Evolutionary conservation across 441 rosid genomes (phyloP), one percentile per base, ranked within the genome.

Genomic region (Breynia disticha): DNA sequence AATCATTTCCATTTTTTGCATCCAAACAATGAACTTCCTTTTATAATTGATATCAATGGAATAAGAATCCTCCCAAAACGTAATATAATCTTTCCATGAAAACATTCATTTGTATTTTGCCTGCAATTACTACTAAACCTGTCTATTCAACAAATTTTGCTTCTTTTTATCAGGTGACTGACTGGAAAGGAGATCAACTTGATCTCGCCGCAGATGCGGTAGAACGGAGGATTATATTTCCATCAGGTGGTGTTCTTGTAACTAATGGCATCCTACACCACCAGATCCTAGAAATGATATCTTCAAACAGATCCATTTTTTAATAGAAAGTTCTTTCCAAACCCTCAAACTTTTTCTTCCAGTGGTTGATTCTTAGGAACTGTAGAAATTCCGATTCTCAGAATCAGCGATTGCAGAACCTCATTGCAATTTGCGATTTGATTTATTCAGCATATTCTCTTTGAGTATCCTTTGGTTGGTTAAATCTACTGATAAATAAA

Each of bases 151-250:
- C 8, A 24, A 24, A 3, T 24, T 24, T 14, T 19, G 18, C 1
- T 45, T 7, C n/a, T 21, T 22, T 56, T 56, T 55, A 17, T 44
- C 77, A 84, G 96, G 93, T 82, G 52, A 82, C 79, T 20, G 96
- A 87, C 62, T 87, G 96, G 93, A 73, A 75, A 76, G 93, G 90
- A 50, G 72, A 43, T 54, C 66, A 66, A 48, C 61, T 87, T 51
- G 82, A 67, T 70, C 62, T 84, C 21, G 75, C 77, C 11, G 83
- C 70, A 60, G 90, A 87, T 72, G 64, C 71, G 65, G 66, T 72
- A n/a, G 86, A 75, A 61, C 63, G 90, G 49, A 70, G 93, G 51
- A 63, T 67, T 32, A 54, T 84, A 66, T 75, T 65, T 51, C 96
- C 90, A 2, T 67, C 67, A 0, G 81, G 79, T 17, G 96, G 96